Base-by-base conservation (phyloP, 1,139 yeast genomes). In the Taiozyma sp. region DNA sequence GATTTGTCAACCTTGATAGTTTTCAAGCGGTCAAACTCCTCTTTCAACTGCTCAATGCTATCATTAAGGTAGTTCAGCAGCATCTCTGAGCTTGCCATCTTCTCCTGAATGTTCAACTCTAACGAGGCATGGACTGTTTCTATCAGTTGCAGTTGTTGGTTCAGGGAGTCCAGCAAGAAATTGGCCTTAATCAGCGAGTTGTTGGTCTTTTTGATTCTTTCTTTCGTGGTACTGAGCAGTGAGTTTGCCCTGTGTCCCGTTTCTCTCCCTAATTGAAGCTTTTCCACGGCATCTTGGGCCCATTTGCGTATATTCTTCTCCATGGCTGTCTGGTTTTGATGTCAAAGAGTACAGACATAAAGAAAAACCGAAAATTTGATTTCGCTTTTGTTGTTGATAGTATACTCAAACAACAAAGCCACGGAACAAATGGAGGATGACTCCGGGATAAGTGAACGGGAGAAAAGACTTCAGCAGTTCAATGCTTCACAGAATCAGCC, bases 211-310 rank as follows among this genome's bases (percentile, higher is more conserved):
- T 40, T 56, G 40, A 53, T 56, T 43, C 51, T 60, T 47, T 44
- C 60, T 47, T 45, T 51, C 42, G 58, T 62, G 47, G 43, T 37
- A 8, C 53, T 55, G 22, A 73, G 62, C 43, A 56, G 55, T 40
- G 51, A 44, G 49, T 69, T 67, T 9, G 75, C 72, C 35, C 62
- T 65, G 43, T 63, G 67, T 44, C 77, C 73, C 2, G 69, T 53
- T 8, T 56, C 51, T 48, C 71, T 70, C 0, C 77, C 74, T 22
- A 64, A 61, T 4, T 63, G 54, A 26, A 74, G 59, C 32, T 65
- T 63, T 42, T 58, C 58, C 16, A 68, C 64, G 1, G 76, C 73
- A 55, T 70, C 72, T 7, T 55, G 52, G 1, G 64, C 58, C 67
- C 71, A 70, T 22, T 49, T 50, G 22, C 60, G 54, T 19, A 62